Conservation (phyloP, 352 stramenopile genomes). For the Phytophthora fragariae region DNA sequence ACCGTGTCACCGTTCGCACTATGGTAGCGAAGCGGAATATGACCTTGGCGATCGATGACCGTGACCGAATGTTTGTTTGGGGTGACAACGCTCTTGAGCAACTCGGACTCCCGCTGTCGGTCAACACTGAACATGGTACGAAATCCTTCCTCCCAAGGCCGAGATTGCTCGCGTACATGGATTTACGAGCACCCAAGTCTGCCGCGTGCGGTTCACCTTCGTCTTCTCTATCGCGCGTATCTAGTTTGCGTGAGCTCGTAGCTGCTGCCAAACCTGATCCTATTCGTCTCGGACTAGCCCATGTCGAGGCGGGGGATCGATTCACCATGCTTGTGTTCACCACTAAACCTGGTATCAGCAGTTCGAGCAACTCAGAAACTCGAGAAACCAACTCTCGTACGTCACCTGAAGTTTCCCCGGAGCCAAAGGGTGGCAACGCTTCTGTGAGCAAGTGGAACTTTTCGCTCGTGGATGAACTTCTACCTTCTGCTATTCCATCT, state of each 20-base stretch:
- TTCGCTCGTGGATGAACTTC: constrained; percentile 39
- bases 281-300: constrained; percentile 44
- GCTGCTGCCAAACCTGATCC: constrained; percentile 26
- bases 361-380: constrained; percentile 4
- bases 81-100: constrained; percentile 53
- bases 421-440: not conserved
- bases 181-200: constrained; percentile 38
- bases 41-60: constrained; percentile 54
- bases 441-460: constrained; percentile 49
- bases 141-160: constrained; percentile 35
- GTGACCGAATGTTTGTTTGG: constrained; percentile 60
- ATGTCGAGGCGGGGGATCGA: constrained; percentile 50
- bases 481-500: constrained; percentile 51
- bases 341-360: constrained; percentile 44
- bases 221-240: constrained; percentile 20
- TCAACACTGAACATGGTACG: constrained; percentile 9
- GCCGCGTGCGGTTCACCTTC: not conserved
- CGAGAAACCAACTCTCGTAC: not conserved
- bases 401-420: constrained; percentile 7
- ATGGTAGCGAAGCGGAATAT: constrained; percentile 45
- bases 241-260: constrained; percentile 47
- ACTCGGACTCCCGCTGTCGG: constrained; percentile 34
- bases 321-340: constrained; percentile 62
- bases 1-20: constrained; percentile 43
- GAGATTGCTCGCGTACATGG: constrained; percentile 56